Evolutionary conservation across 2,329 filamentous ascomycete species (phyloP).

Genomic region (Camillea tinctor): DNA sequence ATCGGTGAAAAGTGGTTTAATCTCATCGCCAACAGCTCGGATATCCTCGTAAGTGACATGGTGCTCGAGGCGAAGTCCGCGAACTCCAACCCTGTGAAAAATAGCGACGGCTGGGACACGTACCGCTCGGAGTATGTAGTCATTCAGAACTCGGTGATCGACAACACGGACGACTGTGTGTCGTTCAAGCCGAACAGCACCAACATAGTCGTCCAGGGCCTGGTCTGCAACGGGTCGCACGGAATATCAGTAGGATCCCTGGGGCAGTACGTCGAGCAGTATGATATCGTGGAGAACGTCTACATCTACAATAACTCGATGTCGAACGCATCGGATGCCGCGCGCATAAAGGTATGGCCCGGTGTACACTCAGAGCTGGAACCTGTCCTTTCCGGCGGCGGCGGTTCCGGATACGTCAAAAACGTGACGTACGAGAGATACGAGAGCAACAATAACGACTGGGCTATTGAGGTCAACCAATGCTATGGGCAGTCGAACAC

Average conservation of each 20-base stretch:
- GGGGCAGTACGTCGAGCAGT: constrained; percentile 62
- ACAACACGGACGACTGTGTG: constrained; percentile 69
- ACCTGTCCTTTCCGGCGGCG: constrained; percentile 64
- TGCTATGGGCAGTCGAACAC: constrained; percentile 53
- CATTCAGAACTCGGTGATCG: constrained; percentile 64
- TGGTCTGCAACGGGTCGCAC: constrained; percentile 68
- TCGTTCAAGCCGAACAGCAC: constrained; percentile 75
- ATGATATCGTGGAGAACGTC: constrained; percentile 69
- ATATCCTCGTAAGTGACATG: constrained; percentile 64
- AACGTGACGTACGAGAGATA: constrained; percentile 69
- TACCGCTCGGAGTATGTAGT: constrained; percentile 61
- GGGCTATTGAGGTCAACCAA: constrained; percentile 63
- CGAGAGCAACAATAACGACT: constrained; percentile 60
- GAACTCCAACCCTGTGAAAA: constrained; percentile 53
- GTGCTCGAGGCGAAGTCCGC: constrained; percentile 49
- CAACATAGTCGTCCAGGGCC: constrained; percentile 64
- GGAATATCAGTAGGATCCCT: constrained; percentile 72
- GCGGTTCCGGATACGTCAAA: constrained; percentile 55
- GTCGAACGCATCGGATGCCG: constrained; percentile 61
- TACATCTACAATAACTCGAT: constrained; percentile 61
- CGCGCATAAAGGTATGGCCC: constrained; percentile 74
- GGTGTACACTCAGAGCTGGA: constrained; percentile 53
- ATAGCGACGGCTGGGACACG: constrained; percentile 66
- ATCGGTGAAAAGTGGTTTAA: constrained; percentile 54
- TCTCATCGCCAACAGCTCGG: constrained; percentile 62